Conservation (phyloP, 352 stramenopile species). For the Saprolegnia diclina region DNA sequence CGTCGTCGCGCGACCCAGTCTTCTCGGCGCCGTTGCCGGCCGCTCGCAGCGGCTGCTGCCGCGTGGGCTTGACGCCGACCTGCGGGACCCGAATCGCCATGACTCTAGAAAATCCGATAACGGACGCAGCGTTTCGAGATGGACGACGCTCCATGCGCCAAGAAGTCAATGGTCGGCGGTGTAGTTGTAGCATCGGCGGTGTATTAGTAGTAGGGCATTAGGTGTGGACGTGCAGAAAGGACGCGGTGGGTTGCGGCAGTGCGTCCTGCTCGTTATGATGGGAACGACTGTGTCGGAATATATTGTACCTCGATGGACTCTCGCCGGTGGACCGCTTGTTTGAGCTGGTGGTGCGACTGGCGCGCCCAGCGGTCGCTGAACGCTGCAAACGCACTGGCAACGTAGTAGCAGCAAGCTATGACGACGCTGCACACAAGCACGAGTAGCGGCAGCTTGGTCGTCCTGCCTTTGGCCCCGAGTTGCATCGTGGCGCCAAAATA, state of each 20-base stretch:
- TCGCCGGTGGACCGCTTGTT: not conserved
- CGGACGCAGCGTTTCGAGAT: not conserved
- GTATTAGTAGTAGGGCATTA: too few species aligned
- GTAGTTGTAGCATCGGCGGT: too few species aligned
- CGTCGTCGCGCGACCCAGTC: not conserved
- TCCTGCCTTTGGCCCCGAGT: too few species aligned
- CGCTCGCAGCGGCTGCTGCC: constrained; percentile 21
- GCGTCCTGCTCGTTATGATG: too few species aligned
- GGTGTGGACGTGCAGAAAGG: too few species aligned
- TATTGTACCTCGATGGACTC: not conserved
- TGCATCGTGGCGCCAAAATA: too few species aligned
- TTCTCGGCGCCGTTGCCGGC: not conserved
- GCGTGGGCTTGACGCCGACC: constrained; percentile 18
- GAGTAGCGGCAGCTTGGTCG: not conserved
- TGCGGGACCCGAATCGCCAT: constrained; percentile 21
- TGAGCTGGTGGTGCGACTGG: constrained; percentile 8
- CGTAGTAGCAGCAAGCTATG: not conserved
- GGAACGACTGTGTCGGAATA: too few species aligned
- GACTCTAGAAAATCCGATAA: not conserved
- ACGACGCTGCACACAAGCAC: not conserved
- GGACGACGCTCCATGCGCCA: too few species aligned
- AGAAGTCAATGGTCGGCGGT: too few species aligned
- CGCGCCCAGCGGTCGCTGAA: not conserved
- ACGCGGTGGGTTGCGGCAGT: too few species aligned
- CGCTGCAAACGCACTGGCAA: not conserved